Conservation (phyloP, 2,329 filamentous ascomycete species). For the Epichloe sp. region DNA sequence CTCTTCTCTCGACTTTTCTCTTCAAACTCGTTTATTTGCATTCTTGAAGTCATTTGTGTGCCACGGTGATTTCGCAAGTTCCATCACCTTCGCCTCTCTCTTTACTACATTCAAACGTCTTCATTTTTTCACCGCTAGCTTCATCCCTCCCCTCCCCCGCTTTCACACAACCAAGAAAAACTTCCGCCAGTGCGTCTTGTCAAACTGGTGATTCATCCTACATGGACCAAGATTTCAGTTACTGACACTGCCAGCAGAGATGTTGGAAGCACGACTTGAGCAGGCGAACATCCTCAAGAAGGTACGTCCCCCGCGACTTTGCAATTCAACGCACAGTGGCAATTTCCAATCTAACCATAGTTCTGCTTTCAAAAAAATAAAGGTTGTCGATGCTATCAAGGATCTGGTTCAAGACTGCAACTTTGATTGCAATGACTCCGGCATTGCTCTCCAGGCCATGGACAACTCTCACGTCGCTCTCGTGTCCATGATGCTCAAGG, state of each 20-base stretch:
- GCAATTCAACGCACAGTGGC: too few relatives aligned
- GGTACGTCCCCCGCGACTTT: slow-evolving; percentile 35
- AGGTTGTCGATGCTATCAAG: slow-evolving; percentile 99
- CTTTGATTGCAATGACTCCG: slow-evolving; percentile 99
- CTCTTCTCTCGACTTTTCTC: background rate
- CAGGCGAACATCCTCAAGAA: slow-evolving; percentile 93
- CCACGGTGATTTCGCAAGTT: background rate
- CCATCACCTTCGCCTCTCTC: background rate
- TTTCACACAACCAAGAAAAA: background rate
- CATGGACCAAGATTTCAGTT: background rate
- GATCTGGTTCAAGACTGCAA: slow-evolving; percentile 99
- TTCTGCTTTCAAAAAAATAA: background rate
- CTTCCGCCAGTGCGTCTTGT: background rate
- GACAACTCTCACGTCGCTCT: slow-evolving; percentile 99
- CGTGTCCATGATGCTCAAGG: slow-evolving; percentile 96
- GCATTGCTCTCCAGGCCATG: slow-evolving; percentile 97
- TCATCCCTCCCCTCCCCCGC: background rate
- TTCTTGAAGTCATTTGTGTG: background rate
- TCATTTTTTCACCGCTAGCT: background rate
- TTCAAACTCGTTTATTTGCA: background rate
- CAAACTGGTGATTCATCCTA: too few relatives aligned
- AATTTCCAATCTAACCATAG: background rate
- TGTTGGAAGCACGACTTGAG: slow-evolving; percentile 96
- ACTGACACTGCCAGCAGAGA: slow-evolving; percentile 24
- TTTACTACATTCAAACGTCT: background rate